Base-by-base conservation (phyloP, 2,329 filamentous ascomycete genomes). In the Xylaria sp. region DNA sequence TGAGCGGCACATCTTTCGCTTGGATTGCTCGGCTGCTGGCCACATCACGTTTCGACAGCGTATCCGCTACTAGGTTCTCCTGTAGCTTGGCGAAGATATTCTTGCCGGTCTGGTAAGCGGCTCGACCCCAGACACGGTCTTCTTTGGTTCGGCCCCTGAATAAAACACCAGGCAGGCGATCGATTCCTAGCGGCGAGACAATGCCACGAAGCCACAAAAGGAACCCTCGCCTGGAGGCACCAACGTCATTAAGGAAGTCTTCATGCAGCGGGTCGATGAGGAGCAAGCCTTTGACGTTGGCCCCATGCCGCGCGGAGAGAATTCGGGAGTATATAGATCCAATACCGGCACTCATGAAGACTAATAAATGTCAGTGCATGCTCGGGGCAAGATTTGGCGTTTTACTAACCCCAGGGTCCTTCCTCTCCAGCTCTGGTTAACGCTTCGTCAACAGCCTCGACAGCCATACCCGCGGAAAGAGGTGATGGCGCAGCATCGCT, bases 401-500 rank as follows among this genome's bases (percentile, higher is more conserved):
- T 28, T 14, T 21, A 57, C 72, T 63, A 65, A 74, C 73, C 63
- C 90, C 92, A 99, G 0, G 95, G 94, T 0, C 94, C 94, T 50
- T 88, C 83, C 78, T 98, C 95, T 25, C 89, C 93, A 3, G 91
- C 87, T 42, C 87, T 82, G 1, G 90, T 89, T 5, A 99, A 84
- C 2, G 93, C 92, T 78, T 98, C 94, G 45, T 92, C 94, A 25
- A 98, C 82, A 0, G 89, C 92, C 72, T 97, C 93, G 4, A 92
- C 89, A n/a, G 91, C 90, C 86, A 97, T 97, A 45, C 94, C 93
- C 4, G 92, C 94, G 4, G 92, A 96, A 70, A 97, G 89, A 0
- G 95, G 95, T 5, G 94, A 97, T 1, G 95, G 95, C 0, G 94
- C 93, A 58, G 95, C 94, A 77, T 99, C 95, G 49, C 85, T 88